Evolutionary conservation across 768 basidiomycete species (phyloP).

Genomic region (Hebeloma cylindrosporum): DNA sequence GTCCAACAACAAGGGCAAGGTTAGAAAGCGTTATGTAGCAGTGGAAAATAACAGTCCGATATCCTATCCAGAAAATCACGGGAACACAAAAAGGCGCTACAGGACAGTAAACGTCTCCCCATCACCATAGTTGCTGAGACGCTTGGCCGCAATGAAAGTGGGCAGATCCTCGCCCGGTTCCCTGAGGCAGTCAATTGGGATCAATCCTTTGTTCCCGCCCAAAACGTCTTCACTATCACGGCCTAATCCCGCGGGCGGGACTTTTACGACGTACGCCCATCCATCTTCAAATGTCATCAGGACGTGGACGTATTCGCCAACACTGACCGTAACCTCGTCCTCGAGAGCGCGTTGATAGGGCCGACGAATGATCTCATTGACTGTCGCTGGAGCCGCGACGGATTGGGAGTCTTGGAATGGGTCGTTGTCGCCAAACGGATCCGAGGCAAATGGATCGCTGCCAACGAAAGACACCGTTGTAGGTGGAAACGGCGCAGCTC

Average conservation of each 20-base stretch:
- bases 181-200: slow-evolving; percentile 71
- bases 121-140: slow-evolving; percentile 43
- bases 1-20: no score
- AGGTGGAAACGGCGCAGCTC: slow-evolving; percentile 12
- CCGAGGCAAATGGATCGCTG: slow-evolving; percentile 22
- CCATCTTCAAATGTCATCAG: slow-evolving; percentile 65
- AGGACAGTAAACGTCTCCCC: no score
- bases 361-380: slow-evolving; percentile 38
- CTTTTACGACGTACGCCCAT: slow-evolving; percentile 63
- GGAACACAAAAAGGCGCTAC: no score
- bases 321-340: slow-evolving; percentile 58
- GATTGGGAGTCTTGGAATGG: slow-evolving; percentile 27
- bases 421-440: no score
- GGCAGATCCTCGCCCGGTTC: slow-evolving; percentile 45
- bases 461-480: slow-evolving; percentile 28
- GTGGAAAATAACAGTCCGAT: no score
- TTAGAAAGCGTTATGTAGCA: no score
- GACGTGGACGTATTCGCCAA: slow-evolving; percentile 54
- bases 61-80: no score
- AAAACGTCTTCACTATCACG: slow-evolving; percentile 22
- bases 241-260: slow-evolving; percentile 22
- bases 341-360: slow-evolving; percentile 54
- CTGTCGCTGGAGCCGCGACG: slow-evolving; percentile 7
- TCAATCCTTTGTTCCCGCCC: slow-evolving; percentile 42
- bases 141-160: slow-evolving; percentile 48